A percentile compares a stretch with the other conserved stretches of the same genome.
Conservation (phyloP, 139 green algal genomes). For the Closterium sp. region DNA sequence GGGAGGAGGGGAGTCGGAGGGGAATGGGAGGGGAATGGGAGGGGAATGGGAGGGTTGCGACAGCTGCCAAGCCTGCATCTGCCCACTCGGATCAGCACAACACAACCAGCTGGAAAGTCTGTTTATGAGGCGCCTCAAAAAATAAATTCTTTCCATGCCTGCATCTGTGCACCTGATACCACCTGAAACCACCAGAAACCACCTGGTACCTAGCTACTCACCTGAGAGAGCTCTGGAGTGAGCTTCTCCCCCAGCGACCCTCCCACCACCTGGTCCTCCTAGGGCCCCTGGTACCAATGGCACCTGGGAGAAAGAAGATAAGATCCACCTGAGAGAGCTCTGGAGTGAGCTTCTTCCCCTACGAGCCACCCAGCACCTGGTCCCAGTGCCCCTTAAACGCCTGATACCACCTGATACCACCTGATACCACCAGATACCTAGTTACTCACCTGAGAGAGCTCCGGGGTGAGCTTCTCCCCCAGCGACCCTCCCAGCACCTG, state of each 20-base stretch:
- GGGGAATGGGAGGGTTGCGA: too few relatives aligned
- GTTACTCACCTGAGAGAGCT: constrained; percentile 18
- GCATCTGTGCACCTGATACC: neutral
- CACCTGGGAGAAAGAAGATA: too few relatives aligned
- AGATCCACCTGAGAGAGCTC: neutral
- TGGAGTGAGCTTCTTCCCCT: neutral
- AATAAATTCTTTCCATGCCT: too few relatives aligned
- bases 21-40: too few relatives aligned
- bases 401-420: neutral
- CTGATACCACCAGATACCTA: neutral
- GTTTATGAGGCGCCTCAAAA: too few relatives aligned
- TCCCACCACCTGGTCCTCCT: constrained; percentile 11
- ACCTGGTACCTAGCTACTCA: neutral
- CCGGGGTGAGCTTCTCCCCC: neutral
- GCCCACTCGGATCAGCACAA: neutral
- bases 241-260: neutral
- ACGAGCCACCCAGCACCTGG: too few relatives aligned
- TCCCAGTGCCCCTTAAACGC: neutral
- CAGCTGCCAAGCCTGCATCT: constrained; percentile 17
- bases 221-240: constrained; percentile 8
- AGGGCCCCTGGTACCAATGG: too few relatives aligned
- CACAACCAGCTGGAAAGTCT: constrained; percentile 23
- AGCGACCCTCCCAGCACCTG: neutral
- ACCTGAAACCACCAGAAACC: neutral
- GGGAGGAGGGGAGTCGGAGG: too few relatives aligned